Base-by-base conservation (phyloP, 768 basidiomycete genomes). In the Podaxis mareebaensis region DNA sequence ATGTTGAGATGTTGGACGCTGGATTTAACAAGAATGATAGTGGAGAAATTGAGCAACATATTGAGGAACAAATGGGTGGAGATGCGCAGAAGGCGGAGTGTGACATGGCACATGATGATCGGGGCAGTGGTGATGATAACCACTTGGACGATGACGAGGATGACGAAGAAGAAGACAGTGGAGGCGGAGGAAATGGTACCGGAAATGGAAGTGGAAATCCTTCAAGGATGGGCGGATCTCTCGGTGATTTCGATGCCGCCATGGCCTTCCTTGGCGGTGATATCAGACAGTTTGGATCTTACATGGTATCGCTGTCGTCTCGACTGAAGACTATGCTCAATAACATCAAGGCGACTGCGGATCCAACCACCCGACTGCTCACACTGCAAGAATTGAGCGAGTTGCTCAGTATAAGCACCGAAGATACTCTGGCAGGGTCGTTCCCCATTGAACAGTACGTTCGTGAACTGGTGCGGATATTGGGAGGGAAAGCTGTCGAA, bases 371-470 rank as follows among this genome's bases (percentile, higher is more conserved):
- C 44, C 90, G 95, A 53, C 85, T 98, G 30, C 78, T 94, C 49
- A 95, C 96, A 4, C 79, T 99, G 30, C 95, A 98, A 72, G 96
- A 99, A 70, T 84, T 97, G 58, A 95, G 93, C 77, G 96, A 99
- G 73, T 75, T 98, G 38, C 86, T 99, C 61, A 92, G 93, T 65
- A 96, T 99, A 77, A 94, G 93, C 75, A 98, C 95, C 2, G 96
- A 99, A 77, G 97, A 99, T 73, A 98, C 95, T 6, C 80, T 99
- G 52, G 92, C 93, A 8, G 95, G 95, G 46, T 96, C 92, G n/a
- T 96, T 99, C 78, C 92, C 91, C 66, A 90, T 96, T 22, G 95
- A 96, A 69, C 85, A 88, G 39, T 99, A 93, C 72, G 93, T 96
- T 33, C 87, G 89, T 68, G 96, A 97, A 73, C 83, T 99, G 42